These are phyloP conservation scores for Hypsizygus ulmarius DNA, from an alignment of 1,284 basidiomycete species.

Conservation along the genomic window DNA sequence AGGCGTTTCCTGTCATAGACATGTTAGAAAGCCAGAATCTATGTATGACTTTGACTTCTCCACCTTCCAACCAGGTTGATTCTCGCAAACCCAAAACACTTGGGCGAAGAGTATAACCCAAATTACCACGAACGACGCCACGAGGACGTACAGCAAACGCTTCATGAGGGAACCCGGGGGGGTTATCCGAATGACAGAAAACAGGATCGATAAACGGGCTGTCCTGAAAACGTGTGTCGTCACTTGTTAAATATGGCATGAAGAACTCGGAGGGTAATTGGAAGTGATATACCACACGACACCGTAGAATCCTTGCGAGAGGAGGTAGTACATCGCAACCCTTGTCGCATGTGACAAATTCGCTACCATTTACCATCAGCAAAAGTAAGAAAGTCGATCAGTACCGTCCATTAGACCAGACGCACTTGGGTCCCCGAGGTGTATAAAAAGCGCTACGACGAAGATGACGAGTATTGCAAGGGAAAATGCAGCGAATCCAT, in stretches of 20 bases:
- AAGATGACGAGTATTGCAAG: conserved; percentile 14
- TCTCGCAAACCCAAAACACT: conserved; percentile 27
- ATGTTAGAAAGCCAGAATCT: not conserved
- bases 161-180: conserved; percentile 13
- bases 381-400: not conserved
- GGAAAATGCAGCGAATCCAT: conserved; percentile 15
- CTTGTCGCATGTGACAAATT: conserved; percentile 9
- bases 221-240: too few species aligned
- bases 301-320: conserved; percentile 20
- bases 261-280: not conserved
- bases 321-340: conserved; percentile 16
- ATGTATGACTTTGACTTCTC: not conserved
- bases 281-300: conserved; percentile 17
- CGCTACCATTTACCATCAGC: conserved; percentile 1
- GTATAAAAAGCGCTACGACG: conserved; percentile 14
- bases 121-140: conserved; percentile 16
- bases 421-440: conserved; percentile 18
- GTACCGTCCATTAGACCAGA: too few species aligned
- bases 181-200: conserved; percentile 25
- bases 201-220: conserved; percentile 25
- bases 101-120: conserved; percentile 25
- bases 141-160: conserved; percentile 16
- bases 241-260: too few species aligned
- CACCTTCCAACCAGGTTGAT: conserved; percentile 15
- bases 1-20: conserved; percentile 6